Evolutionary conservation across 345 rosid genomes (phyloP), one percentile per base, ranked within the genome.

Genomic region (Corymbia maculata): DNA sequence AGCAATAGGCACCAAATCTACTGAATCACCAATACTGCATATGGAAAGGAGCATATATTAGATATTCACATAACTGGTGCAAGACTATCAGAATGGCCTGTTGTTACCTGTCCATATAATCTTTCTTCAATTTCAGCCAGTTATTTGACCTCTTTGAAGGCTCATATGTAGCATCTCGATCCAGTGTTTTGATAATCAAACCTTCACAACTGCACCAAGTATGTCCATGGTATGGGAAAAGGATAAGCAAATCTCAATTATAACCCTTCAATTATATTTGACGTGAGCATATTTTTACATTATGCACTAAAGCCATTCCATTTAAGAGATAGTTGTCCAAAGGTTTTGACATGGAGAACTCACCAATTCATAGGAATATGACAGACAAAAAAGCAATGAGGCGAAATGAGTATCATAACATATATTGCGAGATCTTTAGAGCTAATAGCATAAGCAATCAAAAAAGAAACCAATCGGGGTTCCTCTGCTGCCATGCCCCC

Each of bases 91-190:
- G 32, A 79, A 84, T 16, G 51, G 57, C 57, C 84, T 6, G 36
- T 30, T 51, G 52, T 90, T 93, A 93, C 99, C 94, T 93, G 85
- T 97, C 99, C 96, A 95, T 98, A 86, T 96, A 98, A 94, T 97
- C 99, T 92, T 97, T 98, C 96, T 98, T 98, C 89, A 98, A 90
- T 91, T 97, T 98, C 85, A 98, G 94, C 99, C 99, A 97, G 91
- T 97, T 98, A 89, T 92, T 90, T 2, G 99, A 97, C 89, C 97
- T 93, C 94, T 95, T 97, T 51, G 98, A 96, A 89, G 99, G 99
- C 92, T 97, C 99, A 88, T 98, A 98, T n/a, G 99, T 97, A 89
- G 99, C 98, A 92, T 98, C 99, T 68, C 89, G 94, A 88, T 94
- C 89, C 94, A 98, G 79, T 57, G 99, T 97, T 93, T 98, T 98